Percentiles rank a stretch among this genome's conserved stretches.
phyloP scores from a whole-genome alignment of 768 basidiomycete genomes.

The Lactarius tabidus region DNA sequence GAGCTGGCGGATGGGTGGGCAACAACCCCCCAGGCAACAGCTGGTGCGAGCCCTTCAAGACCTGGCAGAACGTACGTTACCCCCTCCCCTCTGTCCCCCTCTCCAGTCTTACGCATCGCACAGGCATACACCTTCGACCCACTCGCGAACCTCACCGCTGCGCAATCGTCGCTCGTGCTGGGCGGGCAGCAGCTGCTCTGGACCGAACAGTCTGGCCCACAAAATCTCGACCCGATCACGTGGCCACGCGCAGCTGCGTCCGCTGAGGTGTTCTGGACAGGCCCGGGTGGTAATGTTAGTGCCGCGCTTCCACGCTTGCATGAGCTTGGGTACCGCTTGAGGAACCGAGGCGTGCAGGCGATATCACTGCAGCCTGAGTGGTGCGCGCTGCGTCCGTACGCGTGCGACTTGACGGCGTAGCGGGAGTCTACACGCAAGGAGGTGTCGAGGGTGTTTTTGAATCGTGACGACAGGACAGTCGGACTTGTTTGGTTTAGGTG shows the following conservation, averaged over 20 bases:
- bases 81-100: neutral
- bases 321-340: slow-evolving; percentile 36
- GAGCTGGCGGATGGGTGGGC: slow-evolving; percentile 68
- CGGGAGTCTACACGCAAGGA: neutral
- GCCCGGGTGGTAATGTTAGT: slow-evolving; percentile 34
- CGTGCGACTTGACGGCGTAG: slow-evolving; percentile 9
- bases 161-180: slow-evolving; percentile 52
- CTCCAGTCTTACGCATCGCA: slow-evolving; percentile 27
- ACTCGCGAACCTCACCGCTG: slow-evolving; percentile 46
- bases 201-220: slow-evolving; percentile 69
- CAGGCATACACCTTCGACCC: slow-evolving; percentile 72
- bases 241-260: slow-evolving; percentile 73
- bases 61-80: slow-evolving; percentile 63
- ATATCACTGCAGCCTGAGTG: slow-evolving; percentile 39
- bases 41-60: slow-evolving; percentile 80
- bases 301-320: slow-evolving; percentile 63
- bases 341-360: slow-evolving; percentile 35
- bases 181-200: slow-evolving; percentile 72
- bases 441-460: neutral
- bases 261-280: slow-evolving; percentile 78
- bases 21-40: slow-evolving; percentile 44
- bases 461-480: neutral
- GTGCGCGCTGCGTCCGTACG: slow-evolving; percentile 37
- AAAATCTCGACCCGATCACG: slow-evolving; percentile 60
- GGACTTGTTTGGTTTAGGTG: neutral